Evolutionary conservation across 495 filamentous ascomycete species (phyloP).

Genomic region (Rhizodiscina lignyota): DNA sequence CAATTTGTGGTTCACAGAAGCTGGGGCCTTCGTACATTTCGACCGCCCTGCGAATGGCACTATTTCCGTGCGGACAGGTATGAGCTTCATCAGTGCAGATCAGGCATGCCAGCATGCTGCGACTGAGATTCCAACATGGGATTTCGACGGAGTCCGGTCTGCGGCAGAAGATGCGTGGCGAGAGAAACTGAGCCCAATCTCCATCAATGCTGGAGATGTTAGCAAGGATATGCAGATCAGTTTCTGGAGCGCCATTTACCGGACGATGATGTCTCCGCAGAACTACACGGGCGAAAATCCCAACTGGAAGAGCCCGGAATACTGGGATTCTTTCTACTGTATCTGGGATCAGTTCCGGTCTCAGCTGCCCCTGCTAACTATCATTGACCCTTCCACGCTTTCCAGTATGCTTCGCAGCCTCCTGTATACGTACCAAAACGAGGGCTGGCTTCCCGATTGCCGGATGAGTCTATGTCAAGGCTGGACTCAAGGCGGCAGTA

Average conservation of each 20-base stretch:
- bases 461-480: constrained; percentile 15
- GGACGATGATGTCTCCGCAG: constrained; percentile 16
- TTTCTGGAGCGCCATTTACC: constrained; percentile 16
- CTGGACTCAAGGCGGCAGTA: constrained; percentile 53
- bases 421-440: constrained; percentile 13
- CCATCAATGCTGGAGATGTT: constrained; percentile 6
- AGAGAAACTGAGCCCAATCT: constrained; percentile 12
- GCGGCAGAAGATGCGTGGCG: constrained; percentile 11
- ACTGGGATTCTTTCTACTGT: constrained; percentile 15
- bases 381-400: constrained; percentile 47
- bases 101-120: constrained; percentile 13
- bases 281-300: constrained; percentile 13
- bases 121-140: constrained; percentile 12
- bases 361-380: constrained; percentile 35
- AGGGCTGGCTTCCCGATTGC: constrained; percentile 16
- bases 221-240: constrained; percentile 6
- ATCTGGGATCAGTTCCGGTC: constrained; percentile 16
- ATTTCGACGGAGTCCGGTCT: constrained; percentile 8
- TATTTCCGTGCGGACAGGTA: constrained; percentile 8
- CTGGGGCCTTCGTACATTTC: constrained; percentile 14
- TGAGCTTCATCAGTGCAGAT: constrained; percentile 13
- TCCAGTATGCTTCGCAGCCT: constrained; percentile 51
- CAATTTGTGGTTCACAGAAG: constrained; percentile 9
- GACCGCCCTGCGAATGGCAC: too few species aligned
- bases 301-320: constrained; percentile 9